Evolutionary conservation across 2,329 filamentous ascomycete genomes (phyloP), one percentile per base, ranked within the genome.

Genomic region (Trichoderma atrobrunneum): DNA sequence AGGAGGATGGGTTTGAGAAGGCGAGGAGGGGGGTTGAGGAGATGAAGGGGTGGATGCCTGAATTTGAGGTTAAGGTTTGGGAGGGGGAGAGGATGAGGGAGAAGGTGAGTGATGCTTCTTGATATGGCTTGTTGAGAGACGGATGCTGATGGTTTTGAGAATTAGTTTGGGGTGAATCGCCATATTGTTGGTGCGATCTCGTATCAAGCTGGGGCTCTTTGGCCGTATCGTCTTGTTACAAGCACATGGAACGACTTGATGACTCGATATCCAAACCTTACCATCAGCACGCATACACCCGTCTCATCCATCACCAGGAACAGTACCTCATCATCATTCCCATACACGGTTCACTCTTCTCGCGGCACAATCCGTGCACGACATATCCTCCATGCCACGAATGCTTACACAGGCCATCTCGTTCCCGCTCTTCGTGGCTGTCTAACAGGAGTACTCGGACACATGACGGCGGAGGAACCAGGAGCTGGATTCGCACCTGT

Each of bases 351-450:
- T 6, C 74, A 80, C 5, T 89, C 88, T 1, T 68, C 75, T 0
- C 80, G 84, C 7, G 87, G 87, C 2, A 74, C 56, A 0, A 80
- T 90, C 39, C 77, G 76, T 4, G 81, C 87, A 8, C 79, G 80
- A 0, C 84, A 90, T 67, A 80, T 91, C 1, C 81, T 90, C 3
- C 87, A 91, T 74, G 86, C 87, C 8, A 90, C 87, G 1, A 90
- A 91, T 73, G 87, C 81, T 6, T 86, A 86, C 74, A 82, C 85
- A 0, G 78, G 84, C 0, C 84, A 88, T 65, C 83, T 90, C 1
- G 76, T 90, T 3, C 87, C 88, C 0, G 82, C 81, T 0, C 79
- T 89, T 1, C 80, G 82, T 3, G 82, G 82, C 10, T 83, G 82
- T 56, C 76, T 87, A n/a, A 82, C 84, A 0, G 82, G 85, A 0